phyloP scores from a whole-genome alignment of 2,329 filamentous ascomycete genomes.

The Pseudogymnoascus sp. region DNA sequence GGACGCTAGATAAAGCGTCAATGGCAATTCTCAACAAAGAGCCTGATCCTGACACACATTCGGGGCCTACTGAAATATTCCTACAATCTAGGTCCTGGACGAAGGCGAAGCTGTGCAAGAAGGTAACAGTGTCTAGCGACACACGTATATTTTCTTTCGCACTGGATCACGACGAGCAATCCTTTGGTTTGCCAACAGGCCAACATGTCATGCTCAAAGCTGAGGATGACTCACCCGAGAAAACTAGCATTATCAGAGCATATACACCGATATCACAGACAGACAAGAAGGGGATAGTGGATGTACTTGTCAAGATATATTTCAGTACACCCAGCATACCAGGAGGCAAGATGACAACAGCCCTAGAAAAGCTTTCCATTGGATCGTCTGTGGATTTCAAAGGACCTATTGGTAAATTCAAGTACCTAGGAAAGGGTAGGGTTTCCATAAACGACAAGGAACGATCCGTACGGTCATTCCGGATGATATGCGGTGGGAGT shows the following conservation, averaged over 20 bases:
- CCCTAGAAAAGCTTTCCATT: slow-evolving; percentile 62
- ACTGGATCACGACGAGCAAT: slow-evolving; percentile 62
- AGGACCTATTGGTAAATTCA: slow-evolving; percentile 78
- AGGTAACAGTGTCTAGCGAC: slow-evolving; percentile 65
- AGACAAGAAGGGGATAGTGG: slow-evolving; percentile 52
- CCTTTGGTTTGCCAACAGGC: slow-evolving; percentile 69
- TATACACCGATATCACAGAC: slow-evolving; percentile 77
- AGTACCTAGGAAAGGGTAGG: slow-evolving; percentile 61
- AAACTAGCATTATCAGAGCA: slow-evolving; percentile 69
- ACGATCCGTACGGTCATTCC: slow-evolving; percentile 55
- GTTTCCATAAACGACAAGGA: slow-evolving; percentile 52
- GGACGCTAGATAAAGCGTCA: slow-evolving; percentile 58
- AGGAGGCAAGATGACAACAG: slow-evolving; percentile 76
- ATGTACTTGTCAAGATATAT: slow-evolving; percentile 80
- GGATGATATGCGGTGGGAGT: slow-evolving; percentile 84
- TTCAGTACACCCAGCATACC: slow-evolving; percentile 45
- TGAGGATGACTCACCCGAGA: slow-evolving; percentile 51
- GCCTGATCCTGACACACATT: slow-evolving; percentile 29
- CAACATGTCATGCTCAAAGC: slow-evolving; percentile 83
- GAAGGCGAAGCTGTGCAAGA: slow-evolving; percentile 61
- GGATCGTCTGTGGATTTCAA: slow-evolving; percentile 76
- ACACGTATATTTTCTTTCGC: slow-evolving; percentile 74
- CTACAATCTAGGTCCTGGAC: slow-evolving; percentile 65
- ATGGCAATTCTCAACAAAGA: slow-evolving; percentile 42
- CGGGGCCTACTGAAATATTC: slow-evolving; percentile 47